Evolutionary conservation across 768 basidiomycete genomes (phyloP), one percentile per base, ranked within the genome.

Genomic region (Rhodotorula paludigena): DNA sequence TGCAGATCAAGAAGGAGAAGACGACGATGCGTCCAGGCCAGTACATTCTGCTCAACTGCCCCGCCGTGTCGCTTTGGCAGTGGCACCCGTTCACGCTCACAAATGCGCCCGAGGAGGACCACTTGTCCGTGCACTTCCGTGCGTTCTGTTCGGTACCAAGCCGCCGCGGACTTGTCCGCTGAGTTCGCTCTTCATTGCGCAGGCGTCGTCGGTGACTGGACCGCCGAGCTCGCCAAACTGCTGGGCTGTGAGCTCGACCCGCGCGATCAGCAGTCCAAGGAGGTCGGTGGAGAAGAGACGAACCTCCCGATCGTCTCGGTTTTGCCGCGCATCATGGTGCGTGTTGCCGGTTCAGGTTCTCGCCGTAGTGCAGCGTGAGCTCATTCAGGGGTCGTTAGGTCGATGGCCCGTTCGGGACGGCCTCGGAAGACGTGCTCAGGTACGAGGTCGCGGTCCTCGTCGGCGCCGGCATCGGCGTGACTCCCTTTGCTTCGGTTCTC

Each of bases 1-100:
- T 98, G 36, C 94, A 96, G 79, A 93, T 97, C 83, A 96, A 93
- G 83, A 96, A 96, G 80, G 93, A 96, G 76, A 89, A 87, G 80
- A 90, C 85, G 0, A 86, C 81, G 41, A 44, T 52, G 12, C 52
- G 61, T 12, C 65, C 74, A 0, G 75, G 74, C 0, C 75, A 77
- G 78, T 97, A 96, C 79, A 89, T 97, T 77, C 92, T 94, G 82
- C 78, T 96, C 56, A 87, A 82, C 71, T 92, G 90, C 80, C 93
- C 92, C 15, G 89, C 91, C 78, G 82, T 97, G 53, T 90, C 88
- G 28, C 94, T 91, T 81, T 93, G 88, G 83, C 91, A 96, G 77
- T 97, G 92, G 89, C 93, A 97, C 76, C 92, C 92, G 15, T 96
- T 96, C 83, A 94, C 92, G 23, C 84, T 96, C 67, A 57, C 59